Conservation (phyloP, 2,329 filamentous ascomycete genomes). For the Paecilomyces sp. region DNA sequence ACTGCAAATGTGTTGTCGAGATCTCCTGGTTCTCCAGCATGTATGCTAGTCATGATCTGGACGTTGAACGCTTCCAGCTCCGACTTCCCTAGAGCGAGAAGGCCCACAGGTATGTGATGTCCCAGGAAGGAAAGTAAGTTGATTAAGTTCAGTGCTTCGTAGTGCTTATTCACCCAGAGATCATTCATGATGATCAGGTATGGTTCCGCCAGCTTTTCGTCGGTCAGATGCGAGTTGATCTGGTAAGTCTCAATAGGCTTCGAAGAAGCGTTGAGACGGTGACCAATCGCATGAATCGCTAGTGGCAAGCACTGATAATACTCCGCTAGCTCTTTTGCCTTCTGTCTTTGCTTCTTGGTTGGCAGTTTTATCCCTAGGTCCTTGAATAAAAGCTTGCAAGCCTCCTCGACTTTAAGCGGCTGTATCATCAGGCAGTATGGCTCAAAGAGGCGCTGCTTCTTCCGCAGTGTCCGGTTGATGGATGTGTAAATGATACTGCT, state of each 20-base stretch:
- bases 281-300: conserved; percentile 60
- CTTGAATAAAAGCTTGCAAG: conserved; percentile 53
- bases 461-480: conserved; percentile 50
- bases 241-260: conserved; percentile 56
- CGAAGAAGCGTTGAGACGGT: conserved; percentile 53
- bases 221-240: conserved; percentile 49
- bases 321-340: conserved; percentile 56
- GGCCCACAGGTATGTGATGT: conserved; percentile 58
- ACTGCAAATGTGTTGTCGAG: conserved; percentile 40
- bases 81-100: conserved; percentile 50
- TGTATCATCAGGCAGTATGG: conserved; percentile 52
- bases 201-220: conserved; percentile 47
- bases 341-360: conserved; percentile 46
- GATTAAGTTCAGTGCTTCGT: conserved; percentile 57
- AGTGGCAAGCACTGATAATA: conserved; percentile 59
- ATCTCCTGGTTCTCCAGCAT: conserved; percentile 27
- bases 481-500: conserved; percentile 64
- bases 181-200: conserved; percentile 43
- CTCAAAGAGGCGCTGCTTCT: conserved; percentile 54
- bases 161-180: conserved; percentile 31
- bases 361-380: conserved; percentile 56
- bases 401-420: conserved; percentile 49
- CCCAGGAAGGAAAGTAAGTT: conserved; percentile 59
- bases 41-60: conserved; percentile 31
- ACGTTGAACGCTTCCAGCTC: conserved; percentile 25